Base-by-base conservation (phyloP, 495 filamentous ascomycete genomes). In the Eremomyces bilateralis region DNA sequence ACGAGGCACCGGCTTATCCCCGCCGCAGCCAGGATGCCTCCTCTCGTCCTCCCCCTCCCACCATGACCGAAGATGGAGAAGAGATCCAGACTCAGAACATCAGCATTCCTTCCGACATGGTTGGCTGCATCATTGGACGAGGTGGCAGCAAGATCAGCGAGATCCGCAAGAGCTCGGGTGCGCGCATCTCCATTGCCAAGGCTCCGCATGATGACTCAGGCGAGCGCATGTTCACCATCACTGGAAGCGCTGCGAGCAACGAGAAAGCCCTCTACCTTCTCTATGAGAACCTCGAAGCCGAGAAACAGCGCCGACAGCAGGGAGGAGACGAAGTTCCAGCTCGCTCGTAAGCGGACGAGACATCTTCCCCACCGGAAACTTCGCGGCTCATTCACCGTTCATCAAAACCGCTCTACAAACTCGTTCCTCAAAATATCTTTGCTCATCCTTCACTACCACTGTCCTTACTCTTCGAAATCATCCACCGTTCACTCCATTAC, bases 141-240 rank as follows among this genome's bases (percentile, higher is more conserved):
- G 80, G 61, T 29, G 88, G 88, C 36, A 79, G 65, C 62, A 97
- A 95, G 67, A 97, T 97, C 50, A 90, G 79, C 49, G 88, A 97
- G 58, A 97, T 97, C 46, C 74, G 88, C 48, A 83, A 90, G 58
- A 82, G 71, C 37, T 97, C 88, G 42, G 85, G 85, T 36, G 88
- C 88, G 36, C 76, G 83, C 42, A 97, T 97, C 59, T 93, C 82
- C 38, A 97, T 97, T 53, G 88, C 88, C 43, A 97, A 97, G 65
- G 80, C 82, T 16, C 82, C 90, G 21, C 88, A 97, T 46, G 88
- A 95, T 44, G 90, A 95, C 37, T 84, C 81, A 31, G 88, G 88
- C 35, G 88, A 97, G 67, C 73, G 88, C 48, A 95, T 97, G 88
- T 97, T 95, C 62, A 95, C 88, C 42, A 94, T 97, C 52, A 93